These are phyloP conservation scores for Brassica juncea DNA, from an alignment of 345 rosid genomes.

Conservation along the genomic window DNA sequence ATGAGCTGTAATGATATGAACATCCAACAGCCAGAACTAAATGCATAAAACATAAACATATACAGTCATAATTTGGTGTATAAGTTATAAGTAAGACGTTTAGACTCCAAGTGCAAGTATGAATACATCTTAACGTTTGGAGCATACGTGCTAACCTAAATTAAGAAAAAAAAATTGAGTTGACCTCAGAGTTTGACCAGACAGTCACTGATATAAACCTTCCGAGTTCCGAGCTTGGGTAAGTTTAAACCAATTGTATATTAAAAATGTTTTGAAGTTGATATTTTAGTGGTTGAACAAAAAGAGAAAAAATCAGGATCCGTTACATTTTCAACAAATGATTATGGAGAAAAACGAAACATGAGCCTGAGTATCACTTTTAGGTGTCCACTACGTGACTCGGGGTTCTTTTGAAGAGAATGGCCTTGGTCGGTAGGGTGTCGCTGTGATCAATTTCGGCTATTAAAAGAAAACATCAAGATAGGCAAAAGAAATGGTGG, in stretches of 20 bases:
- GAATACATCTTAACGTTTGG: background rate
- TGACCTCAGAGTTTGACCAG: background rate
- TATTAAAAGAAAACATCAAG: background rate
- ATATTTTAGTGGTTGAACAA: background rate
- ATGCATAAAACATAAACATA: background rate
- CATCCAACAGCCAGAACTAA: slow-evolving; percentile 5
- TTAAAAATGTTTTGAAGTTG: background rate
- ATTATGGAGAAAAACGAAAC: background rate
- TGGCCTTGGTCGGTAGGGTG: background rate
- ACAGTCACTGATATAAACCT: background rate
- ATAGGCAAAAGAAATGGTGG: background rate
- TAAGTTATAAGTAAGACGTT: background rate
- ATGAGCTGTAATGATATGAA: slow-evolving; percentile 12
- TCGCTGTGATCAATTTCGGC: background rate
- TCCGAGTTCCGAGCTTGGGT: background rate
- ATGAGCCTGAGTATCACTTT: background rate
- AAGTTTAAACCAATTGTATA: background rate
- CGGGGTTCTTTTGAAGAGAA: background rate
- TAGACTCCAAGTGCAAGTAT: background rate
- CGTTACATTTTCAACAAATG: background rate
- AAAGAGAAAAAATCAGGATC: background rate
- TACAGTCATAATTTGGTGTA: background rate
- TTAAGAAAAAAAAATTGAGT: background rate
- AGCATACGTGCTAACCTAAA: background rate
- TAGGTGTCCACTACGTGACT: background rate